Evolutionary conservation across 306 rosid species (phyloP).

Genomic region (Quillaja saponaria): DNA sequence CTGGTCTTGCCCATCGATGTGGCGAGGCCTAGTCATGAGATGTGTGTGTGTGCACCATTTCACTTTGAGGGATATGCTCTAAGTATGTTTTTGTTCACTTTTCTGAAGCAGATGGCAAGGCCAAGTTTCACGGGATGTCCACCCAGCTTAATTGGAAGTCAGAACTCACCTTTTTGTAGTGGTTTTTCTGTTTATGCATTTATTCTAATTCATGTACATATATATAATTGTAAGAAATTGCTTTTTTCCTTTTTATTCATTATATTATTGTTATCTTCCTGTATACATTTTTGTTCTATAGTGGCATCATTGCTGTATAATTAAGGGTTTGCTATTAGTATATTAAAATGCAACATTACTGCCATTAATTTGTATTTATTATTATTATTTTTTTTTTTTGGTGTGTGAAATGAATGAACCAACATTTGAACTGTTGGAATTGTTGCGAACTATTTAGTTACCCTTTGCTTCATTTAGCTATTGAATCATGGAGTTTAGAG

Average conservation of each 20-base stretch:
- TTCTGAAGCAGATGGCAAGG: constrained; percentile 95
- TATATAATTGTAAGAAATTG: constrained; percentile 56
- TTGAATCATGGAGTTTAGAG: too few relatives aligned
- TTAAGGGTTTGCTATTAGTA: constrained; percentile 46
- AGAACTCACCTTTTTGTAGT: constrained; percentile 32
- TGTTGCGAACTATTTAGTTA: too few relatives aligned
- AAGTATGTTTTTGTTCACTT: constrained; percentile 14
- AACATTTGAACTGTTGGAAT: not conserved
- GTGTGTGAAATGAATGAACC: constrained; percentile 20
- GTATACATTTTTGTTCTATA: constrained; percentile 30
- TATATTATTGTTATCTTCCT: constrained; percentile 22
- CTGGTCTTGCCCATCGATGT: too few relatives aligned
- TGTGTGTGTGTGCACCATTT: too few relatives aligned
- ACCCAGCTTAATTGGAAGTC: constrained; percentile 54
- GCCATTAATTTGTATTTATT: constrained; percentile 26
- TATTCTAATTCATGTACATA: constrained; percentile 71
- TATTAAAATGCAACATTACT: constrained; percentile 42
- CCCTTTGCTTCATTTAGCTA: too few relatives aligned
- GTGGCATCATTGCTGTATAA: constrained; percentile 44
- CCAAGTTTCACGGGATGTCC: constrained; percentile 75
- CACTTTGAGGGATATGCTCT: constrained; percentile 6
- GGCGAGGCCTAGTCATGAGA: too few relatives aligned
- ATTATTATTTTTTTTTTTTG: constrained; percentile 16
- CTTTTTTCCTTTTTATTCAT: constrained; percentile 29
- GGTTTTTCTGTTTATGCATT: constrained; percentile 44